Evolutionary conservation across 495 filamentous ascomycete species (phyloP).

Genomic region (Cairneyella variabilis): DNA sequence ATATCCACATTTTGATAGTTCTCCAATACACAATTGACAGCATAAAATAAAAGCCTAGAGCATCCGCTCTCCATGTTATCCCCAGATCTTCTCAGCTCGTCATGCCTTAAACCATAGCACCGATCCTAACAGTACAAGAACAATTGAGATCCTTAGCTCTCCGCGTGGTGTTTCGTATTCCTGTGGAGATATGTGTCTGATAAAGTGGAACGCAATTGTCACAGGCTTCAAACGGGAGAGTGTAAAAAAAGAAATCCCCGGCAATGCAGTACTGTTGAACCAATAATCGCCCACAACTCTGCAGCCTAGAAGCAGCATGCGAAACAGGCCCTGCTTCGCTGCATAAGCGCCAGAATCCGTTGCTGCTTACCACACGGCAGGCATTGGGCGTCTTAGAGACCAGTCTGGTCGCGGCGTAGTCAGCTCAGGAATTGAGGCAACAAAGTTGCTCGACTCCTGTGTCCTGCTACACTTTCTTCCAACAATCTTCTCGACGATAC

Average conservation of each 20-base stretch:
- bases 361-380: conserved; percentile 11
- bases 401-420: not conserved
- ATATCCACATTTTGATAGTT: too few relatives aligned
- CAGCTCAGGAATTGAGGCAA: conserved; percentile 11
- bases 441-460: too few relatives aligned
- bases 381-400: conserved; percentile 9
- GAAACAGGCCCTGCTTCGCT: not conserved
- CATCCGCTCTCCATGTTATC: too few relatives aligned
- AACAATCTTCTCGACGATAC: conserved; percentile 6
- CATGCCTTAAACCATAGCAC: too few relatives aligned
- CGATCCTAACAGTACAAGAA: too few relatives aligned
- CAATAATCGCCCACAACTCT: not conserved
- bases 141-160: not conserved
- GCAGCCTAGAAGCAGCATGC: conserved; percentile 8
- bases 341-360: conserved; percentile 12
- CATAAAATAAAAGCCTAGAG: too few relatives aligned
- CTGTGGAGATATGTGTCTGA: not conserved
- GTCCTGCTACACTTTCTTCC: too few relatives aligned
- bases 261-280: not conserved
- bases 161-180: not conserved
- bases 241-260: conserved; percentile 1
- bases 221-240: not conserved
- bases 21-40: too few relatives aligned
- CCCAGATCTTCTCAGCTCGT: too few relatives aligned
- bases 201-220: conserved; percentile 1